phyloP scores from a whole-genome alignment of 2,329 filamentous ascomycete genomes.

The Cadophora malorum region DNA sequence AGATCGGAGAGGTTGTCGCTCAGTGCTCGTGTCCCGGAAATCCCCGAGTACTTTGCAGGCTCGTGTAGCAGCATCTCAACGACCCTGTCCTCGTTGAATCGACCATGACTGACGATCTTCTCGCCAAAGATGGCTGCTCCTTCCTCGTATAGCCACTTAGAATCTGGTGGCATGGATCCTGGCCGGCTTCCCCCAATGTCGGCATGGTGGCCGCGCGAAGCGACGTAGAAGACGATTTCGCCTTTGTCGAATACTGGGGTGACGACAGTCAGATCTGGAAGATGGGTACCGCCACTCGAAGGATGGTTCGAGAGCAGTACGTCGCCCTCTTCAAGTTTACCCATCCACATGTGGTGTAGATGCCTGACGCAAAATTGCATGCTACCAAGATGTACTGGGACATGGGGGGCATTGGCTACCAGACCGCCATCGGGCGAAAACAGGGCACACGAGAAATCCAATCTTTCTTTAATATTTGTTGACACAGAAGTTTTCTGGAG shows the following conservation, averaged over 20 bases:
- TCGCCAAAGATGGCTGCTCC: not conserved
- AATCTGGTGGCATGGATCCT: not conserved
- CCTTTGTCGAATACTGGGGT: conserved; percentile 75
- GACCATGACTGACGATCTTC: not conserved
- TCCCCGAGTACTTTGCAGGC: not conserved
- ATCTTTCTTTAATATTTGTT: not conserved
- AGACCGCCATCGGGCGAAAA: not conserved
- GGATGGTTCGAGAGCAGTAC: conserved; percentile 42
- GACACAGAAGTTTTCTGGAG: not conserved
- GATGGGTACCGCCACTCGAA: conserved; percentile 79
- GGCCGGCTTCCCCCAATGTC: conserved; percentile 68
- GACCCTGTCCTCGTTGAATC: not conserved
- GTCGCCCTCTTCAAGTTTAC: not conserved
- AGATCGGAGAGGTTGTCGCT: conserved; percentile 86
- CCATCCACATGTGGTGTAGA: not conserved
- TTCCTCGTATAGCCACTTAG: not conserved
- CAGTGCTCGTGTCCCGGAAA: conserved; percentile 50
- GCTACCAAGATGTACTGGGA: not conserved
- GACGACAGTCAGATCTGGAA: conserved; percentile 83
- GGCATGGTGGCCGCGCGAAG: conserved; percentile 76
- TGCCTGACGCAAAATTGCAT: not conserved
- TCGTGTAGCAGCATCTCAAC: not conserved
- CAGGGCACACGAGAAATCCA: not conserved
- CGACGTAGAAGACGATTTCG: conserved; percentile 84
- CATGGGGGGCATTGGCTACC: not conserved